Conservation (phyloP, 2,329 filamentous ascomycete genomes). For the Bipolaris cookei region DNA sequence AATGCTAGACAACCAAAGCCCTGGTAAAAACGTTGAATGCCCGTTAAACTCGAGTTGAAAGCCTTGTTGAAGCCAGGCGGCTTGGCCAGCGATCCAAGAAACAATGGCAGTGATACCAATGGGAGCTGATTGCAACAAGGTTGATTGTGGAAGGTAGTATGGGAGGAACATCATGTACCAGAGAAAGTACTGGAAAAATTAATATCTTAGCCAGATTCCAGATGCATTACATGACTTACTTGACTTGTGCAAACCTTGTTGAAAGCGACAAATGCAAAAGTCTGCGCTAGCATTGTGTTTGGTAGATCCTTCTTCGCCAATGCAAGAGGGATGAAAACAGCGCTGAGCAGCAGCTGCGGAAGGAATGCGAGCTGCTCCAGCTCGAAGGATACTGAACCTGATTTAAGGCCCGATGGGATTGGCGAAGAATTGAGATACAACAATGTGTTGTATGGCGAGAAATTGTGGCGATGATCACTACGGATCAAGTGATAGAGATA, state of each 20-base stretch:
- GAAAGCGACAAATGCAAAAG: conserved; percentile 95
- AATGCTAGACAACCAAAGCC: conserved; percentile 77
- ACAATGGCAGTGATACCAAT: conserved; percentile 69
- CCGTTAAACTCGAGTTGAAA: conserved; percentile 67
- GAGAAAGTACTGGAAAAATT: conserved; percentile 78
- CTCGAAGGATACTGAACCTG: conserved; percentile 51
- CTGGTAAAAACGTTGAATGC: conserved; percentile 80
- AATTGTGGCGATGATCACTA: conserved; percentile 97
- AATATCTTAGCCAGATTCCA: conserved; percentile 3
- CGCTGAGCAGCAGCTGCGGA: conserved; percentile 83
- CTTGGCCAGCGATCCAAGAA: conserved; percentile 78
- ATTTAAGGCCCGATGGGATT: conserved; percentile 11
- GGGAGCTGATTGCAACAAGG: conserved; percentile 65
- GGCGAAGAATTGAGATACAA: conserved; percentile 83
- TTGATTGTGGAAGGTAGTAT: conserved; percentile 83
- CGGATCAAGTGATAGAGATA: conserved; percentile 92
- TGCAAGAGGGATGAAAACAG: conserved; percentile 74
- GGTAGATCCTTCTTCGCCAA: conserved; percentile 83
- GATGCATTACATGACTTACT: conserved; percentile 59
- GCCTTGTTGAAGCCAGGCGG: conserved; percentile 59
- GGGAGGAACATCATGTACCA: conserved; percentile 97
- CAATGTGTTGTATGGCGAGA: conserved; percentile 92
- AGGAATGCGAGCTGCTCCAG: conserved; percentile 86
- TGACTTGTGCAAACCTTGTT: conserved; percentile 99
- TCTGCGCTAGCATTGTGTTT: conserved; percentile 88